Base-by-base conservation (phyloP, 2,329 filamentous ascomycete species). In the Xylaria sp. region DNA sequence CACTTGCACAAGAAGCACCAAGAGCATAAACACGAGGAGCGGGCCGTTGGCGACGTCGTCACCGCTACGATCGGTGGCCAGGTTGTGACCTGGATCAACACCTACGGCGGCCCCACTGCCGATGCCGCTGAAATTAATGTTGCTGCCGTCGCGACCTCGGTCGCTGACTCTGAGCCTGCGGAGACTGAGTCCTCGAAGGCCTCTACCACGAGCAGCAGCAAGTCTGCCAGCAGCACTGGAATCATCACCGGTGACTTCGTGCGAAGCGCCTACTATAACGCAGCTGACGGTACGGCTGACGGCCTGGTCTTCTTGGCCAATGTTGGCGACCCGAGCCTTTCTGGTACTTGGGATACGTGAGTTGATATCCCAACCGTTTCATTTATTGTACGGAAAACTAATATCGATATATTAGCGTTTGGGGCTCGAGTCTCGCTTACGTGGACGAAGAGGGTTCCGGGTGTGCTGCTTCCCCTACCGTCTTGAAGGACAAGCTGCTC, bases 11-110 rank as follows among this genome's bases (percentile, higher is more conserved):
- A 78, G 67, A 78, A 78, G 60, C 69, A 77, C 55, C 73, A 73
- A 51, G 73, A 79, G 63, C 71, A 73, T 50, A 69, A n/a, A n/a
- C n/a, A 72, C 47, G 75, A 77, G 67, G 84, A 85, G 77, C 82
- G 83, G 28, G 79, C 74, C 4, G 52, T 67, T 15, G 63, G 65
- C 19, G 83, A 84, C 57, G 75, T 75, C 69, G 82, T 90, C 11
- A 82, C 78, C 4, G 87, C 85, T 11, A 84, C 81, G 25, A 88
- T 89, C 59, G 71, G 89, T 64, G 87, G 87, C 60, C 61, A 84
- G 49, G 77, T 82, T 4, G 81, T 83, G 25, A 83, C 83, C 8
- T 90, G 87, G 87, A 73, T 77, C 57, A 89, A 89, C 76, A 76
- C 81, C 65, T 88, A 79, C 57, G 77, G 76, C 42, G 83, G 81